phyloP scores from a whole-genome alignment of 371 early-diverging fungal genomes.

The Mucor plumbeus region DNA sequence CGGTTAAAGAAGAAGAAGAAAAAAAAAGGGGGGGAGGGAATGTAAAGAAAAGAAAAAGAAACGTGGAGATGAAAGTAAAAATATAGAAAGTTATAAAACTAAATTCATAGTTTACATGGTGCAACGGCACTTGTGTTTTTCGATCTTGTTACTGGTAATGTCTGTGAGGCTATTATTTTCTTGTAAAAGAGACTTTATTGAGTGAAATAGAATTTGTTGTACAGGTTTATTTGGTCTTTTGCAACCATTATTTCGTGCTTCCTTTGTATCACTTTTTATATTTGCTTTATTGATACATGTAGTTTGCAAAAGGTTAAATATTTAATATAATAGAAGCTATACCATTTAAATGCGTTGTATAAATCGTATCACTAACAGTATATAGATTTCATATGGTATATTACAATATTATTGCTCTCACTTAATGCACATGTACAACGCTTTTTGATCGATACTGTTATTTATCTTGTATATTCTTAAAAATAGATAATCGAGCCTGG shows the following conservation, averaged over 20 bases:
- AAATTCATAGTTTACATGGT: conserved; percentile 1
- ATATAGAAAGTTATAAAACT: not conserved
- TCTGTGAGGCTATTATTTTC: not conserved
- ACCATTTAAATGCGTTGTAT: not conserved
- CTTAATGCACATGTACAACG: not conserved
- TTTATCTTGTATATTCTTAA: too few species aligned
- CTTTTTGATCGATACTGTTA: not conserved
- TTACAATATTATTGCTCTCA: too few species aligned
- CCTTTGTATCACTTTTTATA: conserved; percentile 13
- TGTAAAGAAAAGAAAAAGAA: conserved; percentile 3
- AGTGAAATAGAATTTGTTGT: not conserved
- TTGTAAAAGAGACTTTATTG: too few species aligned
- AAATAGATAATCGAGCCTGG: not conserved
- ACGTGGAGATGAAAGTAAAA: not conserved
- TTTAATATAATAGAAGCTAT: conserved; percentile 1
- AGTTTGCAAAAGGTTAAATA: not conserved
- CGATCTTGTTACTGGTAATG: conserved; percentile 11
- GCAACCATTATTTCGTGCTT: conserved; percentile 8
- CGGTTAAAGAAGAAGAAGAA: not conserved
- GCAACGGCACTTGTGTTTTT: not conserved
- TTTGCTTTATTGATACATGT: conserved; percentile 12
- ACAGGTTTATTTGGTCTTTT: conserved; percentile 1
- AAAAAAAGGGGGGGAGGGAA: conserved; percentile 14
- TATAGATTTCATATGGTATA: not conserved
- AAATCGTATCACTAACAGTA: not conserved